Conservation (phyloP, 495 filamentous ascomycete genomes). For the Delitschia confertaspora region DNA sequence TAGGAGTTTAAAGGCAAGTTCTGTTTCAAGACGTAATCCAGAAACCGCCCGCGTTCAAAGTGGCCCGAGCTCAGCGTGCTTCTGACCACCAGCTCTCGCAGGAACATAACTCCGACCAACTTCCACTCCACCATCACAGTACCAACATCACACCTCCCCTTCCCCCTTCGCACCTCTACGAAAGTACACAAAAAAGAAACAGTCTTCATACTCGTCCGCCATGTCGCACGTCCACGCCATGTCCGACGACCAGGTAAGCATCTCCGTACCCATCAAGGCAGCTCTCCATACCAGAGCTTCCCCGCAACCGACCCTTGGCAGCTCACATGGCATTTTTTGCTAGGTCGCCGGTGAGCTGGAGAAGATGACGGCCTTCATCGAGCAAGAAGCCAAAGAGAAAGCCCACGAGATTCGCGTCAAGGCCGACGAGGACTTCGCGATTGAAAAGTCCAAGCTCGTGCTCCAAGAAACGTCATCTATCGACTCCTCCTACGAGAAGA, state of each 20-base stretch:
- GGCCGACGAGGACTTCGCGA: constrained; percentile 95
- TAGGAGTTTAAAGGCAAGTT: too few species aligned
- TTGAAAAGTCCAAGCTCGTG: constrained; percentile 97
- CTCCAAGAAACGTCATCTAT: constrained; percentile 87
- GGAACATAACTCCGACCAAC: not conserved
- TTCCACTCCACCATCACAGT: not conserved
- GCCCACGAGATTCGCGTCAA: constrained; percentile 93
- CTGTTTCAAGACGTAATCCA: too few species aligned
- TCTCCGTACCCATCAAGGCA: constrained; percentile 6
- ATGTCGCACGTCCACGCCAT: constrained; percentile 92
- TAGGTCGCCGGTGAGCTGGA: constrained; percentile 90
- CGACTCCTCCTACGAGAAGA: constrained; percentile 88
- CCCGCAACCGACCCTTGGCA: constrained; percentile 2
- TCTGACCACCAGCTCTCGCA: not conserved
- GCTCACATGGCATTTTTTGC: constrained; percentile 4
- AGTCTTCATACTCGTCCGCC: constrained; percentile 22
- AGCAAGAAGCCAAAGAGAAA: constrained; percentile 94
- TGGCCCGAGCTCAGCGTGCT: too few species aligned
- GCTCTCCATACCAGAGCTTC: constrained; percentile 14
- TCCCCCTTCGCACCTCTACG: constrained; percentile 3
- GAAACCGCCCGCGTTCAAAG: too few species aligned
- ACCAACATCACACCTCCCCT: constrained; percentile 1
- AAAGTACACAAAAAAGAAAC: too few species aligned
- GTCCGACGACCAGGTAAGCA: constrained; percentile 85
- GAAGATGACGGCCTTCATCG: constrained; percentile 99